These are phyloP conservation scores for Kuraishia molischiana DNA, from an alignment of 805 yeast species.

Conservation along the genomic window DNA sequence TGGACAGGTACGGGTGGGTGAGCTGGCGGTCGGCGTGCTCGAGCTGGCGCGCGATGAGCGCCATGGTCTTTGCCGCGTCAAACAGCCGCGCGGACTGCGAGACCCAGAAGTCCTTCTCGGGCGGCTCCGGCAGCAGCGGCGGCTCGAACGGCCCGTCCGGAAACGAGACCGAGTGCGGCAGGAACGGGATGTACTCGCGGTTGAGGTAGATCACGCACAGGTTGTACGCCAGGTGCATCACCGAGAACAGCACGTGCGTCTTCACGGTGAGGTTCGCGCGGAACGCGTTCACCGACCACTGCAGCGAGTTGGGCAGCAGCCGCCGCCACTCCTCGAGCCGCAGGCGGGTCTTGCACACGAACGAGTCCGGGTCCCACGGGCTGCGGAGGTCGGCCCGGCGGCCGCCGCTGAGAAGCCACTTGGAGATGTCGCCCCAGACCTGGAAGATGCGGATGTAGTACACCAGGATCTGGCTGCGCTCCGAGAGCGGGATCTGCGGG, in stretches of 20 bases:
- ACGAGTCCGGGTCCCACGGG: constrained; percentile 4
- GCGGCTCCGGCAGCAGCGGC: constrained; percentile 6
- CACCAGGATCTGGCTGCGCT: background rate
- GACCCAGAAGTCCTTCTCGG: background rate
- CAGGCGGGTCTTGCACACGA: background rate
- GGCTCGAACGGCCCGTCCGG: constrained; percentile 6
- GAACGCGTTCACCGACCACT: constrained; percentile 4
- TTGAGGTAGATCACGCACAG: constrained; percentile 4
- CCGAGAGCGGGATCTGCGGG: background rate
- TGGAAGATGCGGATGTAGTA: constrained; percentile 4
- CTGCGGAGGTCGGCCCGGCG: constrained; percentile 2
- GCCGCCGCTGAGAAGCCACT: constrained; percentile 5
- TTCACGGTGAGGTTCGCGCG: constrained; percentile 1
- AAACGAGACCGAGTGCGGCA: constrained; percentile 5
- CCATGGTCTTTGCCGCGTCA: constrained; percentile 5
- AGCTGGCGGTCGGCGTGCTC: constrained; percentile 1
- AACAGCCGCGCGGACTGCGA: background rate
- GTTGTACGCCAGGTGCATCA: constrained; percentile 2
- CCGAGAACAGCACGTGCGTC: constrained; percentile 1
- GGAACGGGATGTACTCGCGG: constrained; percentile 6
- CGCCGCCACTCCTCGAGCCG: constrained; percentile 1
- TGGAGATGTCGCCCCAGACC: constrained; percentile 7
- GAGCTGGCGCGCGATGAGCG: background rate
- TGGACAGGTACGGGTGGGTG: constrained; percentile 5
- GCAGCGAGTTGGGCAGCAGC: constrained; percentile 1